Base-by-base conservation (phyloP, 176 grass and related monocot species). In the Oryza australiensis region DNA sequence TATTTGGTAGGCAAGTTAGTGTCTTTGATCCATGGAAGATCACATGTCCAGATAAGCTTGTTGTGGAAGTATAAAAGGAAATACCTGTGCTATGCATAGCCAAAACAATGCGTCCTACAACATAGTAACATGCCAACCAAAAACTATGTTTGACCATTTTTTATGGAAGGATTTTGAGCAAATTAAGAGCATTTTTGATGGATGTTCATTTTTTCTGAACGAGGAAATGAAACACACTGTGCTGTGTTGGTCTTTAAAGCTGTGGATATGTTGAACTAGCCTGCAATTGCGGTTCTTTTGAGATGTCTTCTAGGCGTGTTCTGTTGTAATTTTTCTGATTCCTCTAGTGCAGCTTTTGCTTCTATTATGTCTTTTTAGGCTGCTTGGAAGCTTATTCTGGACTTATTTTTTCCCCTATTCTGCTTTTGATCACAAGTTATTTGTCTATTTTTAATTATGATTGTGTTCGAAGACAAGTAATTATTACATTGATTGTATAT, bases 401-500 rank as follows among this genome's bases (percentile, higher is more conserved):
- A 32, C 32, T 32, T 3, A 32, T 32, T 37, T 37, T 37, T 37
- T 37, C 35, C 35, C 35, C 35, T 8, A 37, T 37, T 37, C 35
- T 43, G 42, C 42, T 43, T 65, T 42, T 87, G 13, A 4, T 48
- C 26, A 7, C 16, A 7, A 35, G 10, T 46, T 45, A 59, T 57
- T 72, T 28, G 43, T 64, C 22, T 37, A 34, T 26, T n/a, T 59
- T 57, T 11, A 12, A 16, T 22, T 51, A 53, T 35, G 2, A 23
- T 22, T 51, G 62, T 43, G 3, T 79, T 35, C 18, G 7, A 70
- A 75, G 29, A 23, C 28, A 30, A 75, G 69, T 55, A 12, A 11
- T 89, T 73, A 82, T 32, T 74, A 12, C 38, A 70, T 67, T 28
- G 9, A 80, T 69, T 87, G 12, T 83, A 60, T 74, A 38, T 72